Evolutionary conservation across 495 filamentous ascomycete species (phyloP), one percentile per base, ranked within the genome.

Genomic region (Stereocaulon alpinum): DNA sequence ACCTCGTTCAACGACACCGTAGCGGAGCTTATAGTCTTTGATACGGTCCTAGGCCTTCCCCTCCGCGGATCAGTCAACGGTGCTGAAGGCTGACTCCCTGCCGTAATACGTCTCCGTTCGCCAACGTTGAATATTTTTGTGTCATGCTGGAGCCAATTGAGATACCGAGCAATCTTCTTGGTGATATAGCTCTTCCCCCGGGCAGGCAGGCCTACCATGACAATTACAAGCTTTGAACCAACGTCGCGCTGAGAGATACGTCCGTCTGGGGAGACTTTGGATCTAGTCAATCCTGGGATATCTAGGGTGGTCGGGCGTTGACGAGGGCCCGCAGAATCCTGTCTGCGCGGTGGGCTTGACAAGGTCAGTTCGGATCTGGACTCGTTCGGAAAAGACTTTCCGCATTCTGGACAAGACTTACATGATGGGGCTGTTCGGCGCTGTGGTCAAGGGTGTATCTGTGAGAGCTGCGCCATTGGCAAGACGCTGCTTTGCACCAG

Each of bases 141-240:
- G 63, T 95, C 87, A 68, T 98, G 93, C 64, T 98, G 93, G 52
- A 96, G 84, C 93, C 93, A 98, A 57, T 94, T 91, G 24, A 98
- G 74, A 65, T 98, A 98, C 52, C 93, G 82, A 27, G 91, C 87
- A 48, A 98, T 78, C 76, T 98, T 98, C 77, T 96, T 96, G 56
- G 92, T 96, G 65, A 98, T 91, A 72, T 98, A 98, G 58, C 90
- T 95, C 73, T 98, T 98, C 56, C 93, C 93, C 61, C 93, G 76
- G 1, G 93, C 93, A 0, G 93, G 93, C 54, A 98, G 77, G 60
- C 93, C 93, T 51, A 98, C 93, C 93, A 98, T 98, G 66, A 97
- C 86, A 67, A 98, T 93, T 66, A 96, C 91, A 64, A 97, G 77
- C 76, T 98, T 98, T 18, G 92, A 84, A 24, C 90, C 93, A 51